Conservation (phyloP, 176 grass and related monocot species). For the Areca catechu region DNA sequence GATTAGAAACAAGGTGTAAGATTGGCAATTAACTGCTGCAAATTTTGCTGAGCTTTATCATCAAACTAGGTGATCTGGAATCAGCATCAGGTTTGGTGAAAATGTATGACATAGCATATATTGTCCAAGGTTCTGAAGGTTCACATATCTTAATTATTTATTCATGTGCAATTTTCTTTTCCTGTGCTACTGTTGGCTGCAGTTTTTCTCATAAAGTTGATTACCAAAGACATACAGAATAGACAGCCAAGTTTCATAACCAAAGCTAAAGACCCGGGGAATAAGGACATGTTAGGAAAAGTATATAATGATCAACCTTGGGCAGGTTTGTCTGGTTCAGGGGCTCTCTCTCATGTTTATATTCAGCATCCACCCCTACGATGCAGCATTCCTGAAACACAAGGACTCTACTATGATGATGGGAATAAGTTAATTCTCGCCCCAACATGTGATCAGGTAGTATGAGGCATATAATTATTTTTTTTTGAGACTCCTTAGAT, state of each 20-base stretch:
- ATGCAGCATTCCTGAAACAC: slow-evolving; percentile 76
- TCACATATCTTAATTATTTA: too few relatives aligned
- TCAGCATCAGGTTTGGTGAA: not conserved
- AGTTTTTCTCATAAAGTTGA: not conserved
- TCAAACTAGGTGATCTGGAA: slow-evolving; percentile 15
- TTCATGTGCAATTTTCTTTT: too few relatives aligned
- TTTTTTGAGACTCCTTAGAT: not conserved
- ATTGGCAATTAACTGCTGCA: not conserved
- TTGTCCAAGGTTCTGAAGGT: too few relatives aligned
- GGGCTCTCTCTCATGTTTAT: slow-evolving; percentile 75
- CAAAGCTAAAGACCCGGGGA: not conserved
- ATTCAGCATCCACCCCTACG: slow-evolving; percentile 78
- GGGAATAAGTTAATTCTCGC: slow-evolving; percentile 80
- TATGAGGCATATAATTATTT: slow-evolving; percentile 12
- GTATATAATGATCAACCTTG: slow-evolving; percentile 27
- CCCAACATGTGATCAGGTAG: slow-evolving; percentile 76
- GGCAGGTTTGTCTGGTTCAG: slow-evolving; percentile 49
- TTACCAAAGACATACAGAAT: slow-evolving; percentile 1
- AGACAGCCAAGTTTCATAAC: not conserved
- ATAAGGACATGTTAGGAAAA: slow-evolving; percentile 23
- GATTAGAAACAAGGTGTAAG: slow-evolving; percentile 71
- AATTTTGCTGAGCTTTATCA: slow-evolving; percentile 12
- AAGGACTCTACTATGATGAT: slow-evolving; percentile 85
- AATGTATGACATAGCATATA: too few relatives aligned
- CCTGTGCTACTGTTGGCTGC: too few relatives aligned